Base-by-base conservation (phyloP, 345 rosid species). In the Lepidium aucheri region DNA sequence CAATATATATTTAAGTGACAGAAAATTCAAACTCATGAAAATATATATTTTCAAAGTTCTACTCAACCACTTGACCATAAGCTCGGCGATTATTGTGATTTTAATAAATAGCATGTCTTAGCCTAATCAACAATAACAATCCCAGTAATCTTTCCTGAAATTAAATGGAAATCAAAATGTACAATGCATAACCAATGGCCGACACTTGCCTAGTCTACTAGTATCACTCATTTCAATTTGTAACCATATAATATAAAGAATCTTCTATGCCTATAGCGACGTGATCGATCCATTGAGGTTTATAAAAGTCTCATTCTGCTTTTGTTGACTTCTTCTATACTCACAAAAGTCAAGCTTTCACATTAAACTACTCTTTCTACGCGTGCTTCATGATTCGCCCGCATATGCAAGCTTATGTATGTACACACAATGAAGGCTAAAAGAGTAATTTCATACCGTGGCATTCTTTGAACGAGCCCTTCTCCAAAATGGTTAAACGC, bases 401-500 rank as follows among this genome's bases (percentile, higher is more conserved):
- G 33, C 39, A 53, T 24, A 24, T 46, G 34, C 6, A 43, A 51
- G 35, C 9, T 55, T 20, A 20, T n/a, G 22, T 20, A 20, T 20
- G n/a, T n/a, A n/a, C n/a, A n/a, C n/a, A n/a, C n/a, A n/a, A 20
- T 20, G 22, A 33, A 26, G 7, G 11, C 38, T 67, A 49, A 22
- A 55, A 41, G 24, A 5, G 49, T 32, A 59, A 1, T 9, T 33
- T 3, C 9, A 65, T 67, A 87, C 91, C 96, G 77, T 42, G 96
- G 96, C 88, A 86, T 89, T 65, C 96, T 84, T 63, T 89, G 96
- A n/a, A 88, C 90, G 1, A 88, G 71, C 4, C 95, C 95, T 82
- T 88, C 88, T 8, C 95, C 91, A 12, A 89, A 89, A 71, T 86
- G 96, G 80, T 89, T 89, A 71, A 89, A 89, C 17, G 96, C 96